Base-by-base conservation (phyloP, 2,329 filamentous ascomycete species). In the Colletotrichum zoysiae region DNA sequence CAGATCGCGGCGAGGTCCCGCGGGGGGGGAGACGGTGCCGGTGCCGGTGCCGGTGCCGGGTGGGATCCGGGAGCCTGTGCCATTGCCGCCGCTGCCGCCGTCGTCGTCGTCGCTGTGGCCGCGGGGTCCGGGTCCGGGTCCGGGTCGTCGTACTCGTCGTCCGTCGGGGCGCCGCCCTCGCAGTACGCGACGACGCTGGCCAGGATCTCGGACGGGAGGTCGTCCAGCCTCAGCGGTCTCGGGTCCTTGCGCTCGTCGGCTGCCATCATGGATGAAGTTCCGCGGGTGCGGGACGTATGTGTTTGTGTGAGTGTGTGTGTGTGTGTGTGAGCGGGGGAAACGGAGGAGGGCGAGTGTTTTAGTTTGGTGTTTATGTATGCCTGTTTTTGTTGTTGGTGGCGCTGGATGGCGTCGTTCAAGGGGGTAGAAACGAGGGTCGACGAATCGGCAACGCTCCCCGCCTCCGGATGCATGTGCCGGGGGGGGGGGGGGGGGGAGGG, bases 151-250 rank as follows among this genome's bases (percentile, higher is more conserved):
- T 60, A 16, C 40, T 33, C 38, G 23, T 46, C 57, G 33, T 14
- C 33, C 8, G 26, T 5, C 2, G 5, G 11, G 16, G 5, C 14
- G 20, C 35, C 55, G 35, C 55, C 5, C 38, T 42, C 55, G 55
- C 55, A 46, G 40, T 60, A 11, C 4, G 57, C 38, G 23, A 60
- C 26, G 57, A 60, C 8, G 30, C 11, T 46, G 16, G 38, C 23
- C 16, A 60, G 57, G 40, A 60, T 60, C 20, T 60, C 57, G 14
- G 16, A 5, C 16, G 57, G 57, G 11, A 60, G 38, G 40, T 44
- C 40, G 14, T 20, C 23, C 23, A 60, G 40, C 40, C 42, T 44
- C 9, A 46, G 40, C 23, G 40, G 26, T 16, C 40, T 44, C 16
- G 12, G 57, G 9, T 46, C 26, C 20, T 23, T 48, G 46, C 9